Evolutionary conservation across 83 land plant species (phyloP).

Genomic region (Diphasiastrum complanatum): DNA sequence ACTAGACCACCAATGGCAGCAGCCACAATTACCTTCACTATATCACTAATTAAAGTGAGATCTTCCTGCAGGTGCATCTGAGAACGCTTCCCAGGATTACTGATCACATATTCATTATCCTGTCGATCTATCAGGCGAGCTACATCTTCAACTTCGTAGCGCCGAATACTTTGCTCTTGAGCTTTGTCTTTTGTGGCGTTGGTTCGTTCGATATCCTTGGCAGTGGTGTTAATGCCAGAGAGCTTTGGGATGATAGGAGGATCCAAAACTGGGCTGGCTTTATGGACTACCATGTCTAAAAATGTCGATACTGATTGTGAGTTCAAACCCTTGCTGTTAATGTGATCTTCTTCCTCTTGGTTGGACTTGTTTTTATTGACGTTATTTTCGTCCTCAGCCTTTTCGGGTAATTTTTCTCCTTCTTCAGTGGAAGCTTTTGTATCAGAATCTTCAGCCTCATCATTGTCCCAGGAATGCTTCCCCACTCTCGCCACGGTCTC

Average conservation of each 20-base stretch:
- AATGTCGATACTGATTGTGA: not conserved
- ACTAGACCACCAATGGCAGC: conserved; percentile 6
- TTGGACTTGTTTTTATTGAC: conserved; percentile 1
- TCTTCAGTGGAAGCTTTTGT: not conserved
- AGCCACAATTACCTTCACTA: conserved; percentile 5
- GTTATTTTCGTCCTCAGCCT: too few species aligned
- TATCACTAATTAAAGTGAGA: not conserved
- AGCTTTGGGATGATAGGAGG: not conserved
- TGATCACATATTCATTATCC: conserved; percentile 11
- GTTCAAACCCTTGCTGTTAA: not conserved
- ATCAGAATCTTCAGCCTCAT: not conserved
- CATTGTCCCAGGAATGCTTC: conserved; percentile 3
- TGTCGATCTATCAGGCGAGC: conserved; percentile 10
- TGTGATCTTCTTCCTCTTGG: not conserved
- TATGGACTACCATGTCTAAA: not conserved
- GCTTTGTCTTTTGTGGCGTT: conserved; percentile 4
- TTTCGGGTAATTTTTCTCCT: too few species aligned
- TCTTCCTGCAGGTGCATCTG: not conserved
- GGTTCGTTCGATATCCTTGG: not conserved
- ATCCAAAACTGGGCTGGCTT: not conserved
- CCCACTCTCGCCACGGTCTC: conserved; percentile 15
- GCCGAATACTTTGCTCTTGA: not conserved
- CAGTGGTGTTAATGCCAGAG: not conserved
- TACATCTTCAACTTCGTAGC: conserved; percentile 1
- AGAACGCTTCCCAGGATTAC: conserved; percentile 1